Base-by-base conservation (phyloP, 371 early-diverging fungal genomes). In the Mortierella sp. region DNA sequence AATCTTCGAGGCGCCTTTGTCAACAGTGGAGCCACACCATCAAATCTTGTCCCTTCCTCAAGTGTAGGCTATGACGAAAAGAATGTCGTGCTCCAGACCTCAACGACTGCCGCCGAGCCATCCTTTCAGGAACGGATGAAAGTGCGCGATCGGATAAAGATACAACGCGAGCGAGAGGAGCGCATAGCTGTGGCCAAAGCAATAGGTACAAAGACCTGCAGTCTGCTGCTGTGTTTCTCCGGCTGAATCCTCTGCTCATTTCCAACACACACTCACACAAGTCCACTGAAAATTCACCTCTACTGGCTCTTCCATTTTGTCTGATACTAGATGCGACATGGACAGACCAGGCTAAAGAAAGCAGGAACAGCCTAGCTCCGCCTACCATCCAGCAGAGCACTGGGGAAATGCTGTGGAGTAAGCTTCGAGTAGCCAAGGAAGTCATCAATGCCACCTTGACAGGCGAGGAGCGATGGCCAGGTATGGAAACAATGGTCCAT, bases 361-460 rank as follows among this genome's bases (percentile, higher is more conserved):
- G 6, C 62, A 11, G 1, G 23, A 62, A 53, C n/a, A 57, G 50
- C 7, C 11, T 16, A 4, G 29, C 50, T 9, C 26, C 12, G 29
- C n/a, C 60, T 46, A 30, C 50, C 4, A 51, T 18, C 21, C 59
- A 18, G 53, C 63, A 70, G 50, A 70, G 57, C 23, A 60, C 72
- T 30, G 73, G 73, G 19, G 61, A 70, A 7, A 21, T 64, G 6
- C 59, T 89, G 19, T 89, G 88, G 89, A 86, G 81, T 15, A 85
- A 82, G 61, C 60, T 89, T 16, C 76, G 86, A 14, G 83, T 85
- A 26, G 87, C 89, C 29, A 89, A 86, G 30, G 88, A 89, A 44
- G 84, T 65, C 19, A 83, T 89, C 75, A 84, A 88, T 29, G 85
- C 84, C 53, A 83, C 82, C 62, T 83, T 87, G 43, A 85, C 87